Evolutionary conservation across 305 asterid species (phyloP), one percentile per base, ranked within the genome.

Genomic region (Lippia alba): DNA sequence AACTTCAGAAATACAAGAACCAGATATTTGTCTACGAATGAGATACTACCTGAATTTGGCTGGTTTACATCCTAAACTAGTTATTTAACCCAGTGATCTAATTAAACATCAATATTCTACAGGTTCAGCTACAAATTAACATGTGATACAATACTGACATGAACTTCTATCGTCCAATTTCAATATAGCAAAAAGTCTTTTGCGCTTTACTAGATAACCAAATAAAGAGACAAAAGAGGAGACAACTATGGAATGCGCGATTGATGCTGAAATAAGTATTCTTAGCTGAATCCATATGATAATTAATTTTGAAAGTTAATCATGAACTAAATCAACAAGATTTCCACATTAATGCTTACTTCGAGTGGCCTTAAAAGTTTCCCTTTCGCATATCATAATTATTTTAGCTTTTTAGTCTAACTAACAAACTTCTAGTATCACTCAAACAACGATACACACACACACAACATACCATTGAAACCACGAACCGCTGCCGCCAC

Each of bases 401-500:
- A 40, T 14, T 19, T 45, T 12, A 3, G 53, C 58, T 4, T 36
- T 34, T 3, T 6, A 24, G 40, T 17, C n/a, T 34, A 19, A 51
- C 3, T 30, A 18, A 64, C 17, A 16, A 34, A 51, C 30, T 49
- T 46, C 16, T 20, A 12, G 24, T 34, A 12, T 11, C 39, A 55
- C 10, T 18, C 19, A 7, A 33, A n/a, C n/a, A n/a, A n/a, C n/a
- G n/a, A n/a, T n/a, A n/a, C n/a, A n/a, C n/a, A n/a, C n/a, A n/a
- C n/a, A n/a, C n/a, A n/a, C n/a, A n/a, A n/a, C n/a, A n/a, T n/a
- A n/a, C 98, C 98, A 74, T 92, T 92, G 68, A 92, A 92, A 18
- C 98, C 97, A 33, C 78, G 80, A 62, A 90, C 85, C 3, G 97
- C 93, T 17, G 93, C 95, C 6, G 86, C 84, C 64, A 92, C 97